Evolutionary conservation across 1,284 basidiomycete species (phyloP).

Genomic region (Ceratobasidium papillatum): DNA sequence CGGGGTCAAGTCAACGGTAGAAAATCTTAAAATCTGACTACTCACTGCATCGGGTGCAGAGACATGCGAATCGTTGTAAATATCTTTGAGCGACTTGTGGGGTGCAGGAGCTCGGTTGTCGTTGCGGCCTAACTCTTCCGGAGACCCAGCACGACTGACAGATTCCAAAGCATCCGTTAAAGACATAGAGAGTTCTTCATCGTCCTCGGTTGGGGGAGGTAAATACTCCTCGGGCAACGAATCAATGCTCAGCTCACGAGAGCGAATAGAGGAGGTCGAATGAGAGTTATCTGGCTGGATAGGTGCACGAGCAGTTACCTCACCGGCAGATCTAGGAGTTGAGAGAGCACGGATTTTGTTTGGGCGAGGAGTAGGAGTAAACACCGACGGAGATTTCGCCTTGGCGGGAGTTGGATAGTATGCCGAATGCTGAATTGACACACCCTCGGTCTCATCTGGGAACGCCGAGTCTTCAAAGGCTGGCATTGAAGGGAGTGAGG

Average conservation of each 20-base stretch:
- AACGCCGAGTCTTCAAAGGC: conserved; percentile 35
- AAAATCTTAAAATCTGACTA: not conserved
- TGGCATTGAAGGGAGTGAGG: conserved; percentile 35
- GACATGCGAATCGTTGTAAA: conserved; percentile 26
- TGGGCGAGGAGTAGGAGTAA: conserved; percentile 34
- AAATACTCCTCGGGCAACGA: conserved; percentile 28
- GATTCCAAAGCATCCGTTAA: conserved; percentile 33
- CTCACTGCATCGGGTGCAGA: conserved; percentile 27
- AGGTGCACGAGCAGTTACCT: conserved; percentile 29
- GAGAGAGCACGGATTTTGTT: conserved; percentile 33
- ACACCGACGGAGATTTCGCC: conserved; percentile 27
- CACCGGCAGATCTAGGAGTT: conserved; percentile 22
- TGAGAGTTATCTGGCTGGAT: conserved; percentile 15
- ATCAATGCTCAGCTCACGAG: conserved; percentile 12
- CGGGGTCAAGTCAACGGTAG: not conserved
- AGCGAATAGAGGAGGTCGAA: conserved; percentile 11
- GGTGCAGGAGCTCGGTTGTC: conserved; percentile 7
- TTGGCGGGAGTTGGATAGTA: conserved; percentile 36
- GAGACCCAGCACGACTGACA: conserved; percentile 26
- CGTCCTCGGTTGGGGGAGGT: conserved; percentile 21
- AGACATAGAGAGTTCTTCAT: conserved; percentile 26
- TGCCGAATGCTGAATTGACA: conserved; percentile 29
- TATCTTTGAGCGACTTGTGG: conserved; percentile 33
- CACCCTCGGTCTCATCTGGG: conserved; percentile 29
- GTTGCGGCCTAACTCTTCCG: not conserved